Evolutionary conservation across 495 filamentous ascomycete genomes (phyloP), one percentile per base, ranked within the genome.

Genomic region (Lophiostoma macrostomum): DNA sequence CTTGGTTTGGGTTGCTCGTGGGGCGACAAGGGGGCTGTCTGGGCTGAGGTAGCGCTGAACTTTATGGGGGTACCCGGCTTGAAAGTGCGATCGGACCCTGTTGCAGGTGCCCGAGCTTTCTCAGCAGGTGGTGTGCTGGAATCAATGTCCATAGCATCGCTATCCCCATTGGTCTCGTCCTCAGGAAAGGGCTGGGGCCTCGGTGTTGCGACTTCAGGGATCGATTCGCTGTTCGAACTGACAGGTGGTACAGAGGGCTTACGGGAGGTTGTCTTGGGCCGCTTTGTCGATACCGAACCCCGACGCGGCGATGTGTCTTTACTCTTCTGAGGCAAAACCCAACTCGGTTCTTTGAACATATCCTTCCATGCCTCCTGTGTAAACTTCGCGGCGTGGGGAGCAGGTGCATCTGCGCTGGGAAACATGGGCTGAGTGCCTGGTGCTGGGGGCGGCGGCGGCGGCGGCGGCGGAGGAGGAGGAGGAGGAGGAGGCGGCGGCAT

Each of bases 291-390:
- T 23, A 52, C 57, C 31, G 56, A 35, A 2, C 29, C 39, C 6
- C 48, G 41, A 22, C 48, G 46, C 3, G 42, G 50, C 3, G 56
- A 49, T 1, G 39, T 53, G 4, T 60, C 56, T 35, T 58, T 57
- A 3, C 25, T 36, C 32, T 56, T 39, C 36, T 39, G 19, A 8
- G 64, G 57, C 30, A 42, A 65, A 8, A 46, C 75, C 63, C 82
- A 86, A 16, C 74, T 79, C 20, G 84, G 68, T 38, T 82, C 73
- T 14, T 77, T 78, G 54, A 91, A 80, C 46, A 79, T 76, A 46
- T 81, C 72, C 43, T 66, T 67, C 88, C 88, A 95, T 24, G 81
- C 64, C 27, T 85, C 82, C 2, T 78, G 71, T 23, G 79, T 76
- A 60, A 89, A 93, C 22, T 74, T 79, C 0, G 69, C 72, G 42